Evolutionary conservation across 2,329 filamentous ascomycete species (phyloP).

Genomic region (Lachnellula arida): DNA sequence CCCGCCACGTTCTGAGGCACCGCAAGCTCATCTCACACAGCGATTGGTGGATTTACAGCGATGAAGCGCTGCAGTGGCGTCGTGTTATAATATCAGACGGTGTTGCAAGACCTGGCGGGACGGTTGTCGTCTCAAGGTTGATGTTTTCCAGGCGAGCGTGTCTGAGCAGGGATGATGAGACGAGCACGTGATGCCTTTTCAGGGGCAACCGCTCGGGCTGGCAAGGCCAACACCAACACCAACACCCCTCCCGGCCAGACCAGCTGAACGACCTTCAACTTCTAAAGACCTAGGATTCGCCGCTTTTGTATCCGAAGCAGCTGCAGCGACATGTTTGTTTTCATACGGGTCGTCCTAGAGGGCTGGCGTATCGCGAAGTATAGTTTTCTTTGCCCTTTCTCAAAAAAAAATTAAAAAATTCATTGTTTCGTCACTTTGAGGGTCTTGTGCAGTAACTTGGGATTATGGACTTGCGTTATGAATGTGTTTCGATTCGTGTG

Average conservation of each 20-base stretch:
- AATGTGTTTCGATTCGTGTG: no score
- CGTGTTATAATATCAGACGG: constrained; percentile 8
- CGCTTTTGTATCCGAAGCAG: not conserved
- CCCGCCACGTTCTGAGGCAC: constrained; percentile 1
- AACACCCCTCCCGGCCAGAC: constrained; percentile 1
- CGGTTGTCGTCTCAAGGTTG: constrained; percentile 18
- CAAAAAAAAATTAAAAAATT: not conserved
- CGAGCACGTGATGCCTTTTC: constrained; percentile 11
- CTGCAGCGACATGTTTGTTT: not conserved
- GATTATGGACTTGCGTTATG: no score
- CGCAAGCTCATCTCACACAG: not conserved
- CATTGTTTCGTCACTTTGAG: no score
- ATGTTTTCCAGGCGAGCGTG: constrained; percentile 14
- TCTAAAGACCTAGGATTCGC: not conserved
- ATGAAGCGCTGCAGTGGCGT: not conserved
- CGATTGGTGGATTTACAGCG: constrained; percentile 5
- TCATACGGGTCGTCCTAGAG: not conserved
- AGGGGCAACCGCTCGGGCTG: not conserved
- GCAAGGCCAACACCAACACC: not conserved
- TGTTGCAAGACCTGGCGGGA: not conserved
- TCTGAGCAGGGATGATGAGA: constrained; percentile 13
- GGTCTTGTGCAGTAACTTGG: no score
- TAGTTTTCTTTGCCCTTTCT: not conserved
- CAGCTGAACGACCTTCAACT: constrained; percentile 9
- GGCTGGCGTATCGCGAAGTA: not conserved